phyloP scores from a whole-genome alignment of 1,284 basidiomycete species.

The Heterobasidion occidentale region DNA sequence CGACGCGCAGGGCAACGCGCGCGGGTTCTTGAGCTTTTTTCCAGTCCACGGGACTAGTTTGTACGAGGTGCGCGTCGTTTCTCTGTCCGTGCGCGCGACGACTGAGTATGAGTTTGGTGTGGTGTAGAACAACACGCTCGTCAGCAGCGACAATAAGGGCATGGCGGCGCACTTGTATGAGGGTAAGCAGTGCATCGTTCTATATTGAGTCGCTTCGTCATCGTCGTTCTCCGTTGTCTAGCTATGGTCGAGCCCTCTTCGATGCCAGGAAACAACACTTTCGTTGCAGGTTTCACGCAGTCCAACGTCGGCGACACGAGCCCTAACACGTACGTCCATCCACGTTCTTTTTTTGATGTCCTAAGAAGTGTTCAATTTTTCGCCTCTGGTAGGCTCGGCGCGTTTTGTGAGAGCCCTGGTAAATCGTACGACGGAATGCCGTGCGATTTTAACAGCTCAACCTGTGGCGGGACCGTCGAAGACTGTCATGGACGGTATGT shows the following conservation, averaged over 20 bases:
- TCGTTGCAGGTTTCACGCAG: conserved; percentile 73
- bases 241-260: conserved; percentile 53
- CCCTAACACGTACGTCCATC: conserved; percentile 58
- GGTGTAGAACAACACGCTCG: conserved; percentile 64
- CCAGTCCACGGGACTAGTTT: conserved; percentile 77
- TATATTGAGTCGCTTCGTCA: neutral
- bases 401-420: conserved; percentile 72
- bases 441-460: conserved; percentile 63
- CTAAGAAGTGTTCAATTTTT: conserved; percentile 1
- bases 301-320: conserved; percentile 76
- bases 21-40: conserved; percentile 71
- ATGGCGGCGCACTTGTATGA: conserved; percentile 78
- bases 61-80: conserved; percentile 43
- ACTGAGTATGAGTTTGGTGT: neutral
- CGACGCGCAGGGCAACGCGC: conserved; percentile 43
- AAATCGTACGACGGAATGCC: conserved; percentile 54
- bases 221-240: conserved; percentile 16
- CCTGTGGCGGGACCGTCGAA: conserved; percentile 61
- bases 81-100: neutral
- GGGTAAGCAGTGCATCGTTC: conserved; percentile 27
- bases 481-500: conserved; percentile 66
- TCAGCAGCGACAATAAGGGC: conserved; percentile 75
- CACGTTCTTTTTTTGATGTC: neutral
- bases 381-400: conserved; percentile 41
- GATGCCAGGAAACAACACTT: conserved; percentile 62